Base-by-base conservation (phyloP, 2,329 filamentous ascomycete genomes). In the Alternaria sp. region DNA sequence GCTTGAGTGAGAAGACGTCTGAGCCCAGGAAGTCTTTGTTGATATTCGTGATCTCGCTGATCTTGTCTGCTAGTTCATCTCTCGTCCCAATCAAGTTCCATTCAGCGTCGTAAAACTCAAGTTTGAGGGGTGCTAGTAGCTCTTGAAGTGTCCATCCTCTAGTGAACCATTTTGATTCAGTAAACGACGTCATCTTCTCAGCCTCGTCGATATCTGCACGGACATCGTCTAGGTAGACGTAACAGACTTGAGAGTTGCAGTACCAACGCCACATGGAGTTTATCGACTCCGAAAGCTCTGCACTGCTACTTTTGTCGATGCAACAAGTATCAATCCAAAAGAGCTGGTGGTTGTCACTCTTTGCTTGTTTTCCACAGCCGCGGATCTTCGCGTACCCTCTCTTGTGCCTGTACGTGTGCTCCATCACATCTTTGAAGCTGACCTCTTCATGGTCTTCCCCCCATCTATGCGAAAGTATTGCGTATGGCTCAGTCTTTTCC, bases 161-260 rank as follows among this genome's bases (percentile, higher is more conserved):
- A 1, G 32, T 36, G 5, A 36, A 36, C 32, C 32, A 36, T 36
- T 36, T 36, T 36, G 32, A 36, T 36, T 36, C 9, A 15, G 32
- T 4, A 1, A 36, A 36, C 2, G 32, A 13, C 0, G 32, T 36
- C 1, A 9, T 0, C 15, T 4, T 36, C 2, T 36, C 32, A n/a
- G 32, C 32, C 32, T 36, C 32, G n/a, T 5, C 32, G 4, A 36
- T n/a, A 5, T 5, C 32, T 5, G 32, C 32, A 36, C 32, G 1
- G 4, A 36, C 32, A n/a, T 36, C 32, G 4, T 36, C 32, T n/a
- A 36, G 32, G 32, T 36, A 36, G 32, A 36, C 32, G 32, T 36
- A 36, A 36, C 32, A 36, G 32, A 36, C 32, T 36, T n/a, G 13
- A 36, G 32, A 36, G 32, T 36, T 36, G 32, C 32, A 36, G 32